Evolutionary conservation across 139 green algal genomes (phyloP).

Genomic region (Astrephomene gubernaculifera): DNA sequence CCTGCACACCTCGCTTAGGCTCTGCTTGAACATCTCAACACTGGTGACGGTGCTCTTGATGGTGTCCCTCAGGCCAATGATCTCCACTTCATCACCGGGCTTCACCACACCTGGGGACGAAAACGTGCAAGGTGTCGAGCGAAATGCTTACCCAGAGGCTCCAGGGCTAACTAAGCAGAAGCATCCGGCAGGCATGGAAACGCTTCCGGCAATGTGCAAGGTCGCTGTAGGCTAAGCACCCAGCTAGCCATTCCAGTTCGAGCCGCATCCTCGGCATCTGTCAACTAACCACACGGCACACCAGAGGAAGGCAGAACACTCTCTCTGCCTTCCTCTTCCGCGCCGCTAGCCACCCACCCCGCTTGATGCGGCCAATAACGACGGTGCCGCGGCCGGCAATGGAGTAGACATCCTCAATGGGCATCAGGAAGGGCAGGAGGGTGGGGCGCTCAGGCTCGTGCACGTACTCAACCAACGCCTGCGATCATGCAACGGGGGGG

Average conservation of each 20-base stretch:
- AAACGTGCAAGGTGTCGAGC: too few species aligned
- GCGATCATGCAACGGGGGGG: too few species aligned
- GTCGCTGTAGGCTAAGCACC: too few species aligned
- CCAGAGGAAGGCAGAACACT: too few species aligned
- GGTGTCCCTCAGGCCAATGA: constrained; percentile 87
- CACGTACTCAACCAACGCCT: constrained; percentile 67
- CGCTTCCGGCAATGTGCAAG: too few species aligned
- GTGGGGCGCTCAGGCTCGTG: constrained; percentile 82
- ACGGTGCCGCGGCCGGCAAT: constrained; percentile 97
- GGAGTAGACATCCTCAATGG: constrained; percentile 97
- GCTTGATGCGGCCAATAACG: constrained; percentile 93
- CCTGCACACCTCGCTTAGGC: constrained; percentile 59
- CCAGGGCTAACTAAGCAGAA: too few species aligned
- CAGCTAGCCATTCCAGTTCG: too few species aligned
- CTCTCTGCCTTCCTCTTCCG: too few species aligned
- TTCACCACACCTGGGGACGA: constrained; percentile 87
- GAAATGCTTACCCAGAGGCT: too few species aligned
- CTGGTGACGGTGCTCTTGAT: constrained; percentile 93
- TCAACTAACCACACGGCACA: too few species aligned
- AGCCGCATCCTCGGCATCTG: too few species aligned
- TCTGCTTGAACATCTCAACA: constrained; percentile 99
- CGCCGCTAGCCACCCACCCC: constrained; percentile 61
- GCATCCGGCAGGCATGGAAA: too few species aligned
- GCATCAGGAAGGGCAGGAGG: constrained; percentile 97
- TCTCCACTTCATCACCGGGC: constrained; percentile 93